A percentile compares a stretch with the other conserved stretches of the same genome.
phyloP scores from a whole-genome alignment of 2,329 filamentous ascomycete species.

The Sporothrix luriei region DNA sequence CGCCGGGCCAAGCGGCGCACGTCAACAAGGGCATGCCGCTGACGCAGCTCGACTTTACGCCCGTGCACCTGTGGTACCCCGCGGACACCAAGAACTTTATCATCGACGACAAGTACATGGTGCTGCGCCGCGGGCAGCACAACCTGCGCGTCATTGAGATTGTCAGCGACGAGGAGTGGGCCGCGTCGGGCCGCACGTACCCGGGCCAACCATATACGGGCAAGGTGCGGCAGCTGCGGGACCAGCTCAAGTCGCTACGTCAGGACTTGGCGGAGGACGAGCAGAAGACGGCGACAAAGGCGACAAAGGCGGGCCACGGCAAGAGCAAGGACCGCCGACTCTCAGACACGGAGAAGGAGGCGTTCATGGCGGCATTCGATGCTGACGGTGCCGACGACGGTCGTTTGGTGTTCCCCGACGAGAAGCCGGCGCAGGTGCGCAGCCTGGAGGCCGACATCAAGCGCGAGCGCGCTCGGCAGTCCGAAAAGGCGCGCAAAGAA shows the following conservation, averaged over 20 bases:
- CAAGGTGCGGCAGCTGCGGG: constrained; percentile 49
- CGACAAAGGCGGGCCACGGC: background rate
- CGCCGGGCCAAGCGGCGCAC: constrained; percentile 43
- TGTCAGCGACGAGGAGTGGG: constrained; percentile 59
- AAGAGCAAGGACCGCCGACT: background rate
- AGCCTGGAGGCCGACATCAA: constrained; percentile 37
- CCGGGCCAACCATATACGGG: constrained; percentile 58
- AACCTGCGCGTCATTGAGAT: constrained; percentile 64
- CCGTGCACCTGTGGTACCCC: constrained; percentile 61
- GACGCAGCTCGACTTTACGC: constrained; percentile 61
- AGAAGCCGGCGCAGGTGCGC: constrained; percentile 35
- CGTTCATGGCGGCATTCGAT: background rate
- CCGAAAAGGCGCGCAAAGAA: background rate
- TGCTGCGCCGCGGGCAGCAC: constrained; percentile 66
- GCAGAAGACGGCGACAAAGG: background rate
- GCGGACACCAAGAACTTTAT: constrained; percentile 62
- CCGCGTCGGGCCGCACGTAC: constrained; percentile 53
- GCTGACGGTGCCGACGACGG: background rate
- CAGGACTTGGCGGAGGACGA: constrained; percentile 39
- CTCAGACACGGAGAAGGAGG: background rate
- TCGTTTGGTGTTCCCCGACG: constrained; percentile 38
- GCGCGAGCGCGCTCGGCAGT: constrained; percentile 2
- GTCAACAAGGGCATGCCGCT: constrained; percentile 49
- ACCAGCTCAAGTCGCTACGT: constrained; percentile 43
- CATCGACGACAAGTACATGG: constrained; percentile 60